Base-by-base conservation (phyloP, 2,329 filamentous ascomycete genomes). In the Hymenoscyphus linearis region DNA sequence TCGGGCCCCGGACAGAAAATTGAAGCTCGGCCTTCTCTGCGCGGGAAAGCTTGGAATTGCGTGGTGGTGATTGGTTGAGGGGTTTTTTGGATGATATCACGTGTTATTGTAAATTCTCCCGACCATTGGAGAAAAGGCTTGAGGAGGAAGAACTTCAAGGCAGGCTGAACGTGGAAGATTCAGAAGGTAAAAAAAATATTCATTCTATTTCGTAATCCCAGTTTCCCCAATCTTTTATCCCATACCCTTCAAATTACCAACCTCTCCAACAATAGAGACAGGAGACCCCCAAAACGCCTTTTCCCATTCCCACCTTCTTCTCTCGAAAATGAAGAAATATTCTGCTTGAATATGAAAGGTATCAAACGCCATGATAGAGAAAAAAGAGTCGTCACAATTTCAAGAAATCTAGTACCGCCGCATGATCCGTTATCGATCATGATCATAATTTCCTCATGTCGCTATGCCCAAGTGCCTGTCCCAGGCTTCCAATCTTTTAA, bases 41-140 rank as follows among this genome's bases (percentile, higher is more conserved):
- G 4, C 40, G 18, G 13, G 44, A n/a, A 60, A 67, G 62, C 59
- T 62, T 63, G 52, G 62, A 68, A 68, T 68, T 69, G 68, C 37
- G 1, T n/a, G 40, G 50, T 47, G 55, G 52, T 71, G 67, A 71
- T 72, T 72, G 68, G 70, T n/a, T 60, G 56, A 22, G 2, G 7
- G 16, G 57, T 16, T 55, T 57, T 31, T 55, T 36, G 7, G 16
- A 10, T 50, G 18, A 4, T 22, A 47, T 55, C 55, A 59, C 50
- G 52, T 58, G 60, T 14, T 22, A 9, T 27, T 5, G 1, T 40
- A n/a, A n/a, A n/a, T n/a, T n/a, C n/a, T n/a, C n/a, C n/a, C n/a
- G n/a, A n/a, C n/a, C n/a, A n/a, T n/a, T n/a, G n/a, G n/a, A n/a
- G 27, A 31, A 31, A 31, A 31, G 27, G 27, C 27, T 31, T 31